Conservation (phyloP, 139 green algal genomes). For the Spirogloea muscicola region DNA sequence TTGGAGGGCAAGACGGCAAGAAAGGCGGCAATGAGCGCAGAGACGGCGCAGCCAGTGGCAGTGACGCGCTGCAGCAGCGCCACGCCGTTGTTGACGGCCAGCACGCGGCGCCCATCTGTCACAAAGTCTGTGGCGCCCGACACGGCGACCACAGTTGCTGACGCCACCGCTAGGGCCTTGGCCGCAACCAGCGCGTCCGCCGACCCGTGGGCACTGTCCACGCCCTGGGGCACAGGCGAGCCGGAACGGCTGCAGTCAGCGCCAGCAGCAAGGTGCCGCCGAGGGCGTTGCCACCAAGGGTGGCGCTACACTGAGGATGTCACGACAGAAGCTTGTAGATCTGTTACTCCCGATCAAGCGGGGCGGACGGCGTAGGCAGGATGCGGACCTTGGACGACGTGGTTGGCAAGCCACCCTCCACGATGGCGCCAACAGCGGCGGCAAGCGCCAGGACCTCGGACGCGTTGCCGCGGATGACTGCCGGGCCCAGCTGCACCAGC, state of each 20-base stretch:
- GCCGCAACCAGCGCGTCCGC: constrained; percentile 27
- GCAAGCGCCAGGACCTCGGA: constrained; percentile 32
- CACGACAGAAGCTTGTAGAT: neutral
- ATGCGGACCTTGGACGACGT: neutral
- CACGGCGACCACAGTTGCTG: constrained; percentile 19
- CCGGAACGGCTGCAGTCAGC: neutral
- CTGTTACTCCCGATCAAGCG: neutral
- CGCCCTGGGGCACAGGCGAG: neutral
- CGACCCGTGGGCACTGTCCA: constrained; percentile 15
- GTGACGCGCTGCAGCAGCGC: constrained; percentile 28
- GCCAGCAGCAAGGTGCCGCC: neutral
- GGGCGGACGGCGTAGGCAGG: neutral
- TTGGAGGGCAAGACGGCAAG: constrained; percentile 3
- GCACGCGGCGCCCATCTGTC: constrained; percentile 21
- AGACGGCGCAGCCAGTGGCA: constrained; percentile 34
- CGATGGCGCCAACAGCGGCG: constrained; percentile 2
- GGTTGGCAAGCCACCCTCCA: neutral
- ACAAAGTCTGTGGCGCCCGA: constrained; percentile 31
- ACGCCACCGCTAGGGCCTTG: constrained; percentile 8
- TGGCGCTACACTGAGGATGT: neutral
- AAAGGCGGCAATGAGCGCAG: constrained; percentile 27
- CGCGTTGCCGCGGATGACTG: constrained; percentile 33
- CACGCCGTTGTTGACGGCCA: constrained; percentile 20
- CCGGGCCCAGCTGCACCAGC: constrained; percentile 11
- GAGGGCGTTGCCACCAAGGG: neutral